Base-by-base conservation (phyloP, 495 filamentous ascomycete genomes). In the Astrothelium macrocarpum region DNA sequence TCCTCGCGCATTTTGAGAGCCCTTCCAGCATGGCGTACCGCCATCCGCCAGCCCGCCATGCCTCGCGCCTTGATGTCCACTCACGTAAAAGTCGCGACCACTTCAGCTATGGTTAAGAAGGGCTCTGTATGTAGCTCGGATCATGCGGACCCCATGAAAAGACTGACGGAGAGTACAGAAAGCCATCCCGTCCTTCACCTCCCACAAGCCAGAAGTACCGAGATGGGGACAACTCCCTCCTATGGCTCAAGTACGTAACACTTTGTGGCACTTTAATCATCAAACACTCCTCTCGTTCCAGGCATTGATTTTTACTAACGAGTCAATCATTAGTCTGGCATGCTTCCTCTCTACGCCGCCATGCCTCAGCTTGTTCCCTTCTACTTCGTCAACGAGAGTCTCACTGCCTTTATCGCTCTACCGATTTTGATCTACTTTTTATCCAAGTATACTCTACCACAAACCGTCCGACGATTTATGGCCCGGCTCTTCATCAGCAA, bases 301-400 rank as follows among this genome's bases (percentile, higher is more conserved):
- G 20, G 9, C 12, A 32, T 20, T 28, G 11, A 18, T 9, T 10
- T 49, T 5, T 26, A 29, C 49, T 56, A 16, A 56, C 16, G 11
- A 56, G 10, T 25, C 7, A 2, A 28, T 56, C 9, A 9, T 29
- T 56, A 56, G 49, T 4, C 25, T 29, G 49, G 49, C 49, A 28
- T 56, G 72, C 64, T 59, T 18, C 61, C 69, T 18, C 64, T 73
- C 66, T 64, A 67, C 59, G 71, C 72, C 29, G 72, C 69, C 53
- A 74, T 74, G 72, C 72, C 72, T n/a, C 72, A 74, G 62, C 71
- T 74, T 45, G 61, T 74, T 60, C 72, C 72, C 53, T 74, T 74
- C 68, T 74, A 70, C 72, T 73, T 74, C 67, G 67, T 74, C 63
- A 74, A 74, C 70, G 72, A 74, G 70, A 69, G 66, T 56, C 68